Evolutionary conservation across 1,139 yeast species (phyloP).

Genomic region (Saccharomyces hybrid): DNA sequence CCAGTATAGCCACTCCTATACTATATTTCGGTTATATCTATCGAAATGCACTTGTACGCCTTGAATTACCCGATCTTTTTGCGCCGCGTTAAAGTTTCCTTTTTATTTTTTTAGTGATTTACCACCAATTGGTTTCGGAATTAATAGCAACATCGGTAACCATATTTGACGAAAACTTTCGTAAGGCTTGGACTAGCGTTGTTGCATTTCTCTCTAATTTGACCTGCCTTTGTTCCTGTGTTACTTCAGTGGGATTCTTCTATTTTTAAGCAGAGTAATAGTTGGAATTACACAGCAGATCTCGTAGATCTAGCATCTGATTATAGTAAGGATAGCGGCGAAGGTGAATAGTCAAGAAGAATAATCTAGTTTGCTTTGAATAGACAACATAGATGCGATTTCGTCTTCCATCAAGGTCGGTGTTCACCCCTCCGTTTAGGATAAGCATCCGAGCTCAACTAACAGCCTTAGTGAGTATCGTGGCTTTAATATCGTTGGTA

Average conservation of each 20-base stretch:
- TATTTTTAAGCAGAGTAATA: neutral
- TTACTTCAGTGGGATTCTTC: neutral
- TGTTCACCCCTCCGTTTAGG: constrained; percentile 28
- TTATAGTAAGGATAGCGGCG: neutral
- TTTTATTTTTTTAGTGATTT: neutral
- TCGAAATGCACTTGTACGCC: neutral
- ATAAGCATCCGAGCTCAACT: constrained; percentile 54
- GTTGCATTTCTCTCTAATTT: neutral
- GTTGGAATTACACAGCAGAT: neutral
- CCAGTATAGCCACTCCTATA: neutral
- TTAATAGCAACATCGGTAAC: neutral
- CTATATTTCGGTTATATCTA: neutral
- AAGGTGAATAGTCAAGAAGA: neutral
- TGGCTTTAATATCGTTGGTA: constrained; percentile 67
- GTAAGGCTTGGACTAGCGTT: neutral
- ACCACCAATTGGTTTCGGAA: neutral
- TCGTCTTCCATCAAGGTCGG: neutral
- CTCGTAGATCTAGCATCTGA: neutral
- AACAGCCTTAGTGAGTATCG: constrained; percentile 67
- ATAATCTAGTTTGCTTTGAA: neutral
- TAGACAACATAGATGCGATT: neutral
- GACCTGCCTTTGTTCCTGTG: neutral
- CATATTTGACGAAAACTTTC: neutral
- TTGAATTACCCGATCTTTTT: neutral
- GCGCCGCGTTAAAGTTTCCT: neutral